Evolutionary conservation across 1,139 yeast genomes (phyloP), one percentile per base, ranked within the genome.

Genomic region (Saccharomyces hybrid): DNA sequence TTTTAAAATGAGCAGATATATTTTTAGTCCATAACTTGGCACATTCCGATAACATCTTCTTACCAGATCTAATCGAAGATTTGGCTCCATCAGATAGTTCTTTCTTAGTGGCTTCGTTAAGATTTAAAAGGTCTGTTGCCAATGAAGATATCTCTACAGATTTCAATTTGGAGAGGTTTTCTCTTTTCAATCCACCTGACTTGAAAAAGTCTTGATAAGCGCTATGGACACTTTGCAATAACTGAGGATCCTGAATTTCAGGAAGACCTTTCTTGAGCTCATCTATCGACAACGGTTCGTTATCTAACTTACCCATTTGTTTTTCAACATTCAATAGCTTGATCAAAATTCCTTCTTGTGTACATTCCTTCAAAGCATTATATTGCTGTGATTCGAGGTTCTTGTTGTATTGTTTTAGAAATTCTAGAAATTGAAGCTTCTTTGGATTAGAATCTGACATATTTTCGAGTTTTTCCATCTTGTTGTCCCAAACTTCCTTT

Each of bases 401-500:
- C 13, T 56, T 54, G 49, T 64, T 64, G 50, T 61, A 60, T 46
- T 61, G 61, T 34, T 62, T 57, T 28, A 66, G 51, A 50, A 61
- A 59, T 16, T 57, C 66, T 59, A 53, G 49, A 47, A 60, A 64
- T 13, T 60, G 55, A 51, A 56, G 58, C 47, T 64, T 67, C 51
- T 61, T 60, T 5, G 66, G 64, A 49, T 61, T 55, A 5, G 61
- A 53, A 27, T 64, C 65, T 4, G 61, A 59, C 62, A 66, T 52
- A 5, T 53, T 58, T 56, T 57, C 61, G 34, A 50, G 57, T 51
- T 61, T 66, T 32, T 55, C 63, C 56, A 61, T 49, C 52, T 61
- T 80, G 62, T 76, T 73, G 51, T 81, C 76, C 88, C 88, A 84
- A 4, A 75, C 77, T 53, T 76, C 78, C 60, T 73, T 72, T 51